These are phyloP conservation scores for Exophiala sp. DNA, from an alignment of 2,329 filamentous ascomycete genomes.

Conservation along the genomic window DNA sequence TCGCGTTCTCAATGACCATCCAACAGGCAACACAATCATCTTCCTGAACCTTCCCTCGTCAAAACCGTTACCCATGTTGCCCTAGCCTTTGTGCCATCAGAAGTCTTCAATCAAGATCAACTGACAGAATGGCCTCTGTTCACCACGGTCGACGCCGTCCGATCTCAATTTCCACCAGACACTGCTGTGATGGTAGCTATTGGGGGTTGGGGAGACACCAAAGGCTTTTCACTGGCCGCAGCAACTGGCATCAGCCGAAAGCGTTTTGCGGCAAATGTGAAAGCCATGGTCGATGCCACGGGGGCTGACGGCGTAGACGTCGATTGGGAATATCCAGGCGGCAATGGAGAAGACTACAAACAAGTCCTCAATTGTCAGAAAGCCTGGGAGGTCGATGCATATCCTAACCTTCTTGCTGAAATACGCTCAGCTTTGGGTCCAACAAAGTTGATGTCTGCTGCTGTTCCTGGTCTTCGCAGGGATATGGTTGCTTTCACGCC, in stretches of 20 bases:
- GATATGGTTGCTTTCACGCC: slow-evolving; percentile 65
- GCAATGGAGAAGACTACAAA: slow-evolving; percentile 62
- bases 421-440: slow-evolving; percentile 54
- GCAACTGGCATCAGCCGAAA: slow-evolving; percentile 46
- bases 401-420: slow-evolving; percentile 48
- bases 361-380: slow-evolving; percentile 42
- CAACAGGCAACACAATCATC: slow-evolving; percentile 33
- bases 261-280: slow-evolving; percentile 59
- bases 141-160: slow-evolving; percentile 45
- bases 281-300: slow-evolving; percentile 54
- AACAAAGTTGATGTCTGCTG: slow-evolving; percentile 58
- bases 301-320: slow-evolving; percentile 63
- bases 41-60: slow-evolving; percentile 33
- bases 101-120: slow-evolving; percentile 44
- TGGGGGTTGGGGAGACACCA: slow-evolving; percentile 67
- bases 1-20: slow-evolving; percentile 5
- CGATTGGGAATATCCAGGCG: slow-evolving; percentile 60
- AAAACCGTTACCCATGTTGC: slow-evolving; percentile 52
- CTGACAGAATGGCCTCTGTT: slow-evolving; percentile 47
- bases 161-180: slow-evolving; percentile 44
- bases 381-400: background rate
- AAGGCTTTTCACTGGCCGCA: slow-evolving; percentile 56
- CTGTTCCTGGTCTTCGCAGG: slow-evolving; percentile 55
- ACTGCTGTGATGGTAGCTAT: slow-evolving; percentile 65
- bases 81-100: slow-evolving; percentile 53